A percentile compares a stretch with the other conserved stretches of the same genome.
Conservation (phyloP, 2,329 filamentous ascomycete genomes). For the Nannizzia gypsea region DNA sequence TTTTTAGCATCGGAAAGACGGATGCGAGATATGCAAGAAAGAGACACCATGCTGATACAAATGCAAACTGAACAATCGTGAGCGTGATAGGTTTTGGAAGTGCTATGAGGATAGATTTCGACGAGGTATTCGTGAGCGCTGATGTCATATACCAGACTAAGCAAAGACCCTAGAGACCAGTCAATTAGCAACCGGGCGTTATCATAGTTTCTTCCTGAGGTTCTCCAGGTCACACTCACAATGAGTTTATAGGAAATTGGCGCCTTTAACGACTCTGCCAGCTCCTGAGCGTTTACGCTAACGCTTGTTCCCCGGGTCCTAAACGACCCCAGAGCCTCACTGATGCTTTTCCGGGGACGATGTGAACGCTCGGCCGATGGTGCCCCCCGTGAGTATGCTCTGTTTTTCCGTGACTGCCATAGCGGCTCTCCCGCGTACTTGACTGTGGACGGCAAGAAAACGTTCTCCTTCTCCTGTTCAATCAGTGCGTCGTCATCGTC, state of each 20-base stretch:
- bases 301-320: conserved; percentile 71
- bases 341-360: conserved; percentile 70
- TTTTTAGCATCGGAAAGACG: conserved; percentile 58
- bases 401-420: conserved; percentile 51
- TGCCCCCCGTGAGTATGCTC: conserved; percentile 33
- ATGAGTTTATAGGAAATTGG: conserved; percentile 80
- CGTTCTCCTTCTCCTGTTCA: conserved; percentile 13
- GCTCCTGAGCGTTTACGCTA: conserved; percentile 83
- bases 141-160: conserved; percentile 90
- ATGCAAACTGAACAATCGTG: conserved; percentile 84
- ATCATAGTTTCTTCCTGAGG: neutral
- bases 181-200: conserved; percentile 4
- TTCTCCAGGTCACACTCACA: conserved; percentile 38
- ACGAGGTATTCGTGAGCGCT: conserved; percentile 92
- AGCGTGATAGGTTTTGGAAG: conserved; percentile 84
- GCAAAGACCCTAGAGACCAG: conserved; percentile 57
- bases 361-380: conserved; percentile 41
- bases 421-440: conserved; percentile 36
- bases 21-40: conserved; percentile 64
- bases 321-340: conserved; percentile 76
- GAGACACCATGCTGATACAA: conserved; percentile 81
- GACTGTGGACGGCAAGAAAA: conserved; percentile 14
- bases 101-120: conserved; percentile 88
- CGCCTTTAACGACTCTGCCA: conserved; percentile 80
- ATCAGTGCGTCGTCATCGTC: conserved; percentile 27